Percentiles rank a stretch among this genome's conserved stretches.
These are phyloP conservation scores for Blastocystis hominis DNA, from an alignment of 352 stramenopile species.

Conservation along the genomic window DNA sequence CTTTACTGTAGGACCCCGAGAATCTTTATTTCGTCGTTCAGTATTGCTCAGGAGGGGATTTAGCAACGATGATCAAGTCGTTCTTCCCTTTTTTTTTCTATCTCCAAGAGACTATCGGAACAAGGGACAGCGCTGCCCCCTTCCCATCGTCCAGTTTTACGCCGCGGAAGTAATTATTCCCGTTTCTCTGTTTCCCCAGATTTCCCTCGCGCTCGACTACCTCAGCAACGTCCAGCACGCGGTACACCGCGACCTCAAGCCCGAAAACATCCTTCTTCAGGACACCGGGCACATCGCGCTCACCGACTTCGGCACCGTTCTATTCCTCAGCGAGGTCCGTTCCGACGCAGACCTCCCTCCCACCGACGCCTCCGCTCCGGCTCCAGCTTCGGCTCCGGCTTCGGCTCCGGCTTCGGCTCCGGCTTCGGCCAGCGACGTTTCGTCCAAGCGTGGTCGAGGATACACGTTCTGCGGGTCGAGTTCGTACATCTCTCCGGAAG, in stretches of 20 bases:
- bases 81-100: not conserved
- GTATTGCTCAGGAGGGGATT: slow-evolving; percentile 50
- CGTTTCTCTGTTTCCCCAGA: slow-evolving; percentile 64
- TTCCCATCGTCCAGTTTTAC: slow-evolving; percentile 17
- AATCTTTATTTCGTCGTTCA: slow-evolving; percentile 50
- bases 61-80: slow-evolving; percentile 22
- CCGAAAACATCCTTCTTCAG: slow-evolving; percentile 62
- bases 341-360: not conserved
- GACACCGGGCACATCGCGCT: slow-evolving; percentile 61
- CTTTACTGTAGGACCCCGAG: slow-evolving; percentile 14
- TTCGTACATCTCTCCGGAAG: slow-evolving; percentile 79
- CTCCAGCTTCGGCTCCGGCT: too few relatives aligned
- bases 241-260: slow-evolving; percentile 62
- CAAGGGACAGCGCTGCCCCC: not conserved
- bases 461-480: slow-evolving; percentile 69
- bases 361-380: not conserved
- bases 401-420: too few relatives aligned
- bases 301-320: slow-evolving; percentile 61
- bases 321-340: not conserved
- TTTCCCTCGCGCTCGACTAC: slow-evolving; percentile 59
- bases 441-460: not conserved
- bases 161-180: not conserved
- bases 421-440: too few relatives aligned
- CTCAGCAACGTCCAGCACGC: slow-evolving; percentile 59
- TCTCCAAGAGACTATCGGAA: not conserved